Evolutionary conservation across 2,329 filamentous ascomycete genomes (phyloP).

Genomic region (Knufia fluminis): DNA sequence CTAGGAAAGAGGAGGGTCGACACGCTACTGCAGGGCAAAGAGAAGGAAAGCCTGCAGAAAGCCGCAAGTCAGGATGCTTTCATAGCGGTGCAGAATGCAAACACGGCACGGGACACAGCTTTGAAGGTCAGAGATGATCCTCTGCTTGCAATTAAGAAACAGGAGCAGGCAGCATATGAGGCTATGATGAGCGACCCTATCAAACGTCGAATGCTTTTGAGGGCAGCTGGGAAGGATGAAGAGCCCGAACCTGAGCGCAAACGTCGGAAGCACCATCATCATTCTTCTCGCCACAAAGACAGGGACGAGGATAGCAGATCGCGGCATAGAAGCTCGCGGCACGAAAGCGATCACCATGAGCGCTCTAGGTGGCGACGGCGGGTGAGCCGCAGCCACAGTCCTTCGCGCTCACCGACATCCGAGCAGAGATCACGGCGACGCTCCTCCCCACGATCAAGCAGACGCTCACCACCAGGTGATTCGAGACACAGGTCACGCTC

Average conservation of each 20-base stretch:
- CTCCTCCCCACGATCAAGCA: neutral
- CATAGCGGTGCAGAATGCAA: conserved; percentile 58
- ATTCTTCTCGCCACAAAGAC: conserved; percentile 21
- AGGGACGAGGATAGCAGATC: conserved; percentile 9
- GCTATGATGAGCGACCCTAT: conserved; percentile 38
- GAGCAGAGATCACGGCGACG: conserved; percentile 15
- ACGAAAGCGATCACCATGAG: conserved; percentile 15
- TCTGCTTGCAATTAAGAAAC: conserved; percentile 82
- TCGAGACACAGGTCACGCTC: conserved; percentile 12
- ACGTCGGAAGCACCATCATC: conserved; percentile 41
- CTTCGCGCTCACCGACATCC: conserved; percentile 28
- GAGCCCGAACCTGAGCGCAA: conserved; percentile 29
- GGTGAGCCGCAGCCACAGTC: conserved; percentile 33
- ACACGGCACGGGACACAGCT: conserved; percentile 68
- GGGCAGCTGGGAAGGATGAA: conserved; percentile 33
- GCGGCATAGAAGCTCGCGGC: conserved; percentile 12
- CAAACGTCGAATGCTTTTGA: conserved; percentile 43
- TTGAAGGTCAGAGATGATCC: conserved; percentile 86
- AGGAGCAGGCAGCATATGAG: conserved; percentile 75
- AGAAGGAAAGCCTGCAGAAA: conserved; percentile 74
- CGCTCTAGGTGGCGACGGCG: conserved; percentile 27
- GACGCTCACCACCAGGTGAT: conserved; percentile 12
- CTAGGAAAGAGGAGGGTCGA: conserved; percentile 90
- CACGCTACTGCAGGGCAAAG: conserved; percentile 70
- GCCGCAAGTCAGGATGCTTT: conserved; percentile 54